phyloP scores from a whole-genome alignment of 805 yeast genomes.

The Brettanomyces naardenensis region DNA sequence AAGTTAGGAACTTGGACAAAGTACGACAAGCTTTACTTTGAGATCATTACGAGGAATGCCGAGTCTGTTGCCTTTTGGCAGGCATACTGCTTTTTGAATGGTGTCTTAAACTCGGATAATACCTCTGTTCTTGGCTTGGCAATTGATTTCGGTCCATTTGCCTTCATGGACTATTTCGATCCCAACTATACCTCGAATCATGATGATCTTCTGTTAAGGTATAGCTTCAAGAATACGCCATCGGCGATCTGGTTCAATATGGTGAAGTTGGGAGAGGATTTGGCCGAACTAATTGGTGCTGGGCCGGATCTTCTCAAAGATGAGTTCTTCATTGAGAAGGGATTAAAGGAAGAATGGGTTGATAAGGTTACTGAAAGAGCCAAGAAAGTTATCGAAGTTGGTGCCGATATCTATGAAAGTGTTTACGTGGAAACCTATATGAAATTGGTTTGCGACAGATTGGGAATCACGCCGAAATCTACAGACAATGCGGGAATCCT shows the following conservation, averaged over 20 bases:
- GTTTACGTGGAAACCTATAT: slow-evolving; percentile 54
- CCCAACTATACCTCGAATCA: slow-evolving; percentile 84
- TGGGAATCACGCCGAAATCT: slow-evolving; percentile 51
- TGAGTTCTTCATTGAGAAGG: slow-evolving; percentile 31
- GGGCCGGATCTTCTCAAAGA: slow-evolving; percentile 45
- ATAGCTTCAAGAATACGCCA: slow-evolving; percentile 80
- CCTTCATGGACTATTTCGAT: slow-evolving; percentile 79
- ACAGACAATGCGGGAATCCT: slow-evolving; percentile 38
- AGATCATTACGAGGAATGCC: slow-evolving; percentile 69
- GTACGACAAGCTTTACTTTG: slow-evolving; percentile 67
- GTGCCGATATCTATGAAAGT: slow-evolving; percentile 58
- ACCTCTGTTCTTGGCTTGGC: slow-evolving; percentile 84
- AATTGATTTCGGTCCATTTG: slow-evolving; percentile 92
- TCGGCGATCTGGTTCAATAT: slow-evolving; percentile 90
- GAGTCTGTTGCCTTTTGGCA: slow-evolving; percentile 78
- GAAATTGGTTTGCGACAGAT: slow-evolving; percentile 48
- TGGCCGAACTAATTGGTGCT: slow-evolving; percentile 76
- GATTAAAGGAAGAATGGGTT: slow-evolving; percentile 41
- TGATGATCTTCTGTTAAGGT: slow-evolving; percentile 67
- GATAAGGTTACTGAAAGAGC: slow-evolving; percentile 52
- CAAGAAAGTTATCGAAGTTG: slow-evolving; percentile 50
- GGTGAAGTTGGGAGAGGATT: slow-evolving; percentile 72
- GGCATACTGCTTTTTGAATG: slow-evolving; percentile 86
- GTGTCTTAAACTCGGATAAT: slow-evolving; percentile 91
- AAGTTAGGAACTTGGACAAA: slow-evolving; percentile 34